Evolutionary conservation across 495 filamentous ascomycete species (phyloP).

Genomic region (Penicillium mononematosum): DNA sequence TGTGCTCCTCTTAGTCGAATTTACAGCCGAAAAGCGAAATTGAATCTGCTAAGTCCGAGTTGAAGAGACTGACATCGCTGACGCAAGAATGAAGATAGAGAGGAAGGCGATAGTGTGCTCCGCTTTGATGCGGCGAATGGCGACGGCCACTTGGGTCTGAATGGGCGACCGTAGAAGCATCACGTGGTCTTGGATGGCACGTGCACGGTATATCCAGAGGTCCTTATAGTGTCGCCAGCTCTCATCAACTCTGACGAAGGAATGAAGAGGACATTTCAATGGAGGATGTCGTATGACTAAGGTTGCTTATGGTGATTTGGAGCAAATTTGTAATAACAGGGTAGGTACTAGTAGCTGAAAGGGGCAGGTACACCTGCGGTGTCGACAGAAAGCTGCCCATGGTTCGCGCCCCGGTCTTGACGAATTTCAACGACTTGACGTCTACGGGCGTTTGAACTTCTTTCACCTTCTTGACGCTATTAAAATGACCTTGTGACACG

Average conservation of each 20-base stretch:
- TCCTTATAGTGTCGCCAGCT: neutral
- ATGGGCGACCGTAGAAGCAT: constrained; percentile 20
- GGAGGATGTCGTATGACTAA: neutral
- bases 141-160: constrained; percentile 31
- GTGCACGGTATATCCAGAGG: constrained; percentile 1
- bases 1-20: constrained; percentile 22
- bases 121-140: constrained; percentile 39
- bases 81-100: constrained; percentile 20
- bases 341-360: neutral
- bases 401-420: neutral
- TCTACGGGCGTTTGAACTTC: neutral
- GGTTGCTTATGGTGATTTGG: neutral
- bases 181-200: constrained; percentile 10
- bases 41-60: constrained; percentile 18
- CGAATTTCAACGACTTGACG: neutral
- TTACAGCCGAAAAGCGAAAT: constrained; percentile 5
- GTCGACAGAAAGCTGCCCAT: neutral
- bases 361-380: neutral
- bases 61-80: constrained; percentile 31
- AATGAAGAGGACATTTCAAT: neutral
- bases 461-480: neutral
- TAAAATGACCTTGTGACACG: neutral
- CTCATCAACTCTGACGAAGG: neutral
- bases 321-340: neutral
- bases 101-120: constrained; percentile 21